Evolutionary conservation across 371 early-diverging fungal species (phyloP), one percentile per base, ranked within the genome.

Genomic region (Mucor lusitanicus): DNA sequence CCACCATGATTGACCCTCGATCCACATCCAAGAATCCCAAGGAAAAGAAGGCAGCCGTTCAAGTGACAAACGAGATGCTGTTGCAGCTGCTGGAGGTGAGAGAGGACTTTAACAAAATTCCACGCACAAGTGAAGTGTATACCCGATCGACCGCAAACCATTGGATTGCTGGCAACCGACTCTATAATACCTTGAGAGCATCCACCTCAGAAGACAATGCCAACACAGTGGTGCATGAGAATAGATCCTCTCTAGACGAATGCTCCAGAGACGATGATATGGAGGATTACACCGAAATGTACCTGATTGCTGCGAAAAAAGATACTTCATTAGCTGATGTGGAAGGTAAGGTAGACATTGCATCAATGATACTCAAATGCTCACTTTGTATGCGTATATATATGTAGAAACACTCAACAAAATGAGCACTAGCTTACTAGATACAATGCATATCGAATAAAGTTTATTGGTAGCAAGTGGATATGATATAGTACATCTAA

Each of bases 161-260:
- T 64, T 89, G 90, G 90, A 73, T 89, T 48, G 85, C 87, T 15
- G 88, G 87, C 3, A 79, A 82, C 30, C 74, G 87, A 39, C 64
- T 82, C 32, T 83, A 80, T 21, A 77, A 81, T 33, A 56, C 78
- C 3, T 39, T 65, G 15, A 63, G 60, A 40, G 13, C 58, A 21
- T 30, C 37, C 3, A 39, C 33, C n/a, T 30, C 39, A 28, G 68
- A 64, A 19, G 63, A 62, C 19, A 63, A 59, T 37, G 55, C n/a
- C 15, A 42, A 48, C 13, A 40, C 57, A 30, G 33, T 40, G 6
- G 19, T 64, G n/a, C 58, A 60, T 55, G 64, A 40, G 19, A 59
- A 50, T 42, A 67, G 33, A 48, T 67, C 67, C 3, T 67, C 67
- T 21, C 17, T 67, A 3, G 61, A 67, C 35, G 67, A 67, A 32